Evolutionary conservation across 2,329 filamentous ascomycete genomes (phyloP).

Genomic region (Verticillium longisporum): DNA sequence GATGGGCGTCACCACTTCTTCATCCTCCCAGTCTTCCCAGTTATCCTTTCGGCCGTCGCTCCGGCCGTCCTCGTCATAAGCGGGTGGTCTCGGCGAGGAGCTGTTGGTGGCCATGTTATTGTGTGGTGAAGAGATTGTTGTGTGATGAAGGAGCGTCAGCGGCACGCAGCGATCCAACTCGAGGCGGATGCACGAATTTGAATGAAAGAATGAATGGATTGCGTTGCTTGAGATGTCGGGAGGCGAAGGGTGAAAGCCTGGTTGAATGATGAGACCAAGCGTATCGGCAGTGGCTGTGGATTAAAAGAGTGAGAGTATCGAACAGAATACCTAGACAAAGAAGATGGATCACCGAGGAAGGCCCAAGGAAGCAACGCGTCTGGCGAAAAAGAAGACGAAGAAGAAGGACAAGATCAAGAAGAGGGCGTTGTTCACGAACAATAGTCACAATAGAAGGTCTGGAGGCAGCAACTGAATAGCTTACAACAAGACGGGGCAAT

Average conservation of each 20-base stretch:
- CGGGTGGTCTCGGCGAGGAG: background rate
- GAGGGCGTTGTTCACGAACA: background rate
- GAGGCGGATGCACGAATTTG: background rate
- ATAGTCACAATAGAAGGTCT: background rate
- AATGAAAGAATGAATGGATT: background rate
- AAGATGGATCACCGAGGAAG: background rate
- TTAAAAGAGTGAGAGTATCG: background rate
- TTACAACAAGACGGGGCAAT: background rate
- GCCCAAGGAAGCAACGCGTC: background rate
- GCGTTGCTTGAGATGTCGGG: background rate
- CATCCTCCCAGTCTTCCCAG: slow-evolving; percentile 50
- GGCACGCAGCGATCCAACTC: background rate
- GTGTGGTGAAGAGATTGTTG: no score
- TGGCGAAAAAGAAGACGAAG: background rate
- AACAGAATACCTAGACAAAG: background rate
- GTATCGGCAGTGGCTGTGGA: background rate
- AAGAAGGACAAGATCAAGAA: background rate
- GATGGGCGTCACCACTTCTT: slow-evolving; percentile 33
- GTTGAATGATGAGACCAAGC: background rate
- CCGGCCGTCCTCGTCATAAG: background rate
- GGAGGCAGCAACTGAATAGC: background rate
- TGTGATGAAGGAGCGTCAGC: background rate
- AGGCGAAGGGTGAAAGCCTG: background rate
- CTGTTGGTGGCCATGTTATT: slow-evolving; percentile 2
- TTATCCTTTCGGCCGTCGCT: slow-evolving; percentile 25